A percentile compares a stretch with the other conserved stretches of the same genome.
phyloP scores from a whole-genome alignment of 139 green algal genomes.

The Closterium sp. region DNA sequence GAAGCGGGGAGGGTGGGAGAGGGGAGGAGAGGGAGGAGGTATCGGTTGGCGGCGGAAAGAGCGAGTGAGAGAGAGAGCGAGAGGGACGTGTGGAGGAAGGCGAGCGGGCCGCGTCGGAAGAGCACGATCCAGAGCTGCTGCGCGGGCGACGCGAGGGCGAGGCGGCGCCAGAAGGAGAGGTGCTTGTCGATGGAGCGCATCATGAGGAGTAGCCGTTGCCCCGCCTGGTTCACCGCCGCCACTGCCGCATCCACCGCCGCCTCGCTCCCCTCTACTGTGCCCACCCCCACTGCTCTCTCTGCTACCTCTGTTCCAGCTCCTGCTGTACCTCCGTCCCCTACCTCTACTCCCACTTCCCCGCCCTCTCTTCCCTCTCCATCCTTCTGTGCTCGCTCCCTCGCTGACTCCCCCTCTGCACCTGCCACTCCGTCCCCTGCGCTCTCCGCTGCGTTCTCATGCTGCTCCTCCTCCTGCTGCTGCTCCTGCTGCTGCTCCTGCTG shows the following conservation, averaged over 20 bases:
- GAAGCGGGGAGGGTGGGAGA: not conserved
- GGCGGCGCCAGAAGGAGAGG: not conserved
- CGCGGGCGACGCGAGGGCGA: not conserved
- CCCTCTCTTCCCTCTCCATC: not conserved
- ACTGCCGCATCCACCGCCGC: not conserved
- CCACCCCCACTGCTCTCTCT: not conserved
- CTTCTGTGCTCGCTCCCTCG: not conserved
- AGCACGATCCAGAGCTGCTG: not conserved
- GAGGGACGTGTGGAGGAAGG: not conserved
- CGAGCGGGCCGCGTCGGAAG: not conserved
- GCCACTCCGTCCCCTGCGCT: not conserved
- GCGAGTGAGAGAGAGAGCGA: slow-evolving; percentile 10
- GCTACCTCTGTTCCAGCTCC: not conserved
- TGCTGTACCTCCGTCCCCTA: not conserved
- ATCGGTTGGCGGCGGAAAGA: not conserved
- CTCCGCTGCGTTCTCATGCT: not conserved
- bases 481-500: no score
- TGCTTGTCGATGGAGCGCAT: not conserved
- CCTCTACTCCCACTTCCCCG: not conserved
- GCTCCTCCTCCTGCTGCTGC: no score
- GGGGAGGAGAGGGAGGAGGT: not conserved
- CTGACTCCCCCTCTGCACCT: not conserved
- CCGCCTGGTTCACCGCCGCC: not conserved
- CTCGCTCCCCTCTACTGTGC: slow-evolving; percentile 1
- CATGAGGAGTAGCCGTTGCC: not conserved